Evolutionary conservation across 768 basidiomycete species (phyloP).

Genomic region (Rhodotorula paludigena): DNA sequence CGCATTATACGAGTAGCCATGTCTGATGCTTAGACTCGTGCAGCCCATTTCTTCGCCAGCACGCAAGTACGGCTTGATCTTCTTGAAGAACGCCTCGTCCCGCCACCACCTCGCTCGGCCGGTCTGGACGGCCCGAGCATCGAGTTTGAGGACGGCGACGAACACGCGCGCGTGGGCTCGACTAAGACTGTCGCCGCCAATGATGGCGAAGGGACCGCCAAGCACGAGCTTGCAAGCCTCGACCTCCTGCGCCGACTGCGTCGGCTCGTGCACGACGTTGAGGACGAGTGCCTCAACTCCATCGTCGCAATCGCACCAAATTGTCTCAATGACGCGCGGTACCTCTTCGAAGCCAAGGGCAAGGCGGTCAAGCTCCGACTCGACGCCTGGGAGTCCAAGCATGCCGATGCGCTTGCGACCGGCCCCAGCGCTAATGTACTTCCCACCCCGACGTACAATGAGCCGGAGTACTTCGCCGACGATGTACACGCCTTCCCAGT

Average conservation of each 20-base stretch:
- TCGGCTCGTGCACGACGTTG: background rate
- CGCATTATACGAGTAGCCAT: background rate
- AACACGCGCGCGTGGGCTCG: background rate
- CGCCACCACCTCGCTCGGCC: background rate
- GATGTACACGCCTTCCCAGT: conserved; percentile 17
- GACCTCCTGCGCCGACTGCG: background rate
- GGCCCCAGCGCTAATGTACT: background rate
- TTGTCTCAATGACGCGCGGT: conserved; percentile 17
- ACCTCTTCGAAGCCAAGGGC: conserved; percentile 5
- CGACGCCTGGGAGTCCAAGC: conserved; percentile 21
- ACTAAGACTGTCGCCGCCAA: conserved; percentile 1
- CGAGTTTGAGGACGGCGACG: background rate
- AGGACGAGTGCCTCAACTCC: background rate
- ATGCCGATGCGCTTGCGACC: background rate
- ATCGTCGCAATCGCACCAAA: background rate
- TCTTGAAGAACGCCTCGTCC: conserved; percentile 1
- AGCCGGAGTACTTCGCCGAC: conserved; percentile 17
- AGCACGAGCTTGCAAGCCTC: background rate
- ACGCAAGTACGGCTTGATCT: background rate
- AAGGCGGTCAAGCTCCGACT: conserved; percentile 7
- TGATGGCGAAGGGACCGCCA: background rate
- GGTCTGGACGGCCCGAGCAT: background rate
- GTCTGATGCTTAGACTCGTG: background rate
- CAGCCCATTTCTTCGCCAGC: conserved; percentile 14
- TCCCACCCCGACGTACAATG: background rate